Evolutionary conservation across 2,329 filamentous ascomycete genomes (phyloP), one percentile per base, ranked within the genome.

Genomic region (Podosphaera xanthii): DNA sequence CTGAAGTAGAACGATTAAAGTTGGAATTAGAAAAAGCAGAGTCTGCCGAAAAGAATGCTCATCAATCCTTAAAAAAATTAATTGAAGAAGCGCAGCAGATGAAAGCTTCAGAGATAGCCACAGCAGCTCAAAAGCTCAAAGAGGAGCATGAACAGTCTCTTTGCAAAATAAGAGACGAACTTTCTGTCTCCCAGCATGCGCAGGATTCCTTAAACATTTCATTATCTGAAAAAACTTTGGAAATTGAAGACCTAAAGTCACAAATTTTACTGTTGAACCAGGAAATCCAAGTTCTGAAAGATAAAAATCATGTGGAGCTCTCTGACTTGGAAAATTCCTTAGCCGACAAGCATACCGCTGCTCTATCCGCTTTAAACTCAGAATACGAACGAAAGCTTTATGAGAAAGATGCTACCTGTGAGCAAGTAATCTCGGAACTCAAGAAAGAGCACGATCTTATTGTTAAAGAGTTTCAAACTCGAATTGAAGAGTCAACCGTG

Each of bases 401-500:
- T 22, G 22, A 42, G 31, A 30, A n/a, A n/a, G 22, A 12, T 22
- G 75, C 77, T 62, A 22, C 22, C 22, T 22, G 22, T 76, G 82
- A 63, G 71, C 74, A 38, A 72, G 60, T 53, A 74, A 77, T 61
- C 68, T 81, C 35, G 72, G 22, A 22, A 22, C 22, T 22, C 22
- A 22, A 22, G 22, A 22, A 72, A 3, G 70, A 69, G 55, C 77
- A 82, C 62, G 76, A 80, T 59, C 65, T 71, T 9, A 69, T 71
- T 2, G 65, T 75, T 36, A 72, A 71, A 33, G 74, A 75, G 30
- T 69, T 83, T 53, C 75, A 82, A 68, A 75, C 72, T 65, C 76
- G 78, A 68, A 72, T 83, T 38, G 74, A 79, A 30, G 75, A 77
- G 48, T 67, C 82, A 58, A 72, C 72, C 0, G 71, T 74, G 1